Base-by-base conservation (phyloP, 169 alveolate species). In the Cystoisospora suis region DNA sequence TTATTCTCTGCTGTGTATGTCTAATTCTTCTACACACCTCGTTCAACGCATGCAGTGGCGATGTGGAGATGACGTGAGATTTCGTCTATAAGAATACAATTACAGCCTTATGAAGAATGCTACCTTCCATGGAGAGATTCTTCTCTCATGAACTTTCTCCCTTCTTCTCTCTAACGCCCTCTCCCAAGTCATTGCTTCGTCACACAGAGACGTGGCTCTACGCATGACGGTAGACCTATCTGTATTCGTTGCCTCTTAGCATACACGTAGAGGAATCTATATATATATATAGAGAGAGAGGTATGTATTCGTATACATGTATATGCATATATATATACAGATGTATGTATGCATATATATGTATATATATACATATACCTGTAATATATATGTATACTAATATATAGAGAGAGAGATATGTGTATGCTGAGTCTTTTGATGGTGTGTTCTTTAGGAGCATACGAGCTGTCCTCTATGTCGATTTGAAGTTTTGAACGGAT, bases 391-490 rank as follows among this genome's bases (percentile, higher is more conserved):
- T 53, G 65, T 53, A 53, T 53, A 23, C 23, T 12, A 15, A 23
- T 53, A 23, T 53, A 23, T 53, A 23, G 29, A 23, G 65, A 23
- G 65, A 23, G 12, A 23, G 12, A 23, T 53, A 23, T 53, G 80
- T 46, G 80, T 69, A 42, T 69, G 5, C 9, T 69, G 44, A 34
- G 46, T 27, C 1, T 34, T 5, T 46, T 69, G 80, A 46, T 17
- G 44, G 47, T 27, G 80, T 2, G 38, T 4, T 20, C 3, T 27
- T 0, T 56, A 72, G 83, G 83, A 72, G 29, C 83, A 72, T 56
- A 72, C 83, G 27, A 72, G 83, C 23, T 72, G 83, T 17, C 83
- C 83, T 20, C 83, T 72, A 3, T 72, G 83, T 17, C 83, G 83
- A 46, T 72, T 72, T 56, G 83, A 72, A 17, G 83, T 72, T 3